These are phyloP conservation scores for Pneumocystis murina DNA, from an alignment of 1,139 yeast species.

Conservation along the genomic window DNA sequence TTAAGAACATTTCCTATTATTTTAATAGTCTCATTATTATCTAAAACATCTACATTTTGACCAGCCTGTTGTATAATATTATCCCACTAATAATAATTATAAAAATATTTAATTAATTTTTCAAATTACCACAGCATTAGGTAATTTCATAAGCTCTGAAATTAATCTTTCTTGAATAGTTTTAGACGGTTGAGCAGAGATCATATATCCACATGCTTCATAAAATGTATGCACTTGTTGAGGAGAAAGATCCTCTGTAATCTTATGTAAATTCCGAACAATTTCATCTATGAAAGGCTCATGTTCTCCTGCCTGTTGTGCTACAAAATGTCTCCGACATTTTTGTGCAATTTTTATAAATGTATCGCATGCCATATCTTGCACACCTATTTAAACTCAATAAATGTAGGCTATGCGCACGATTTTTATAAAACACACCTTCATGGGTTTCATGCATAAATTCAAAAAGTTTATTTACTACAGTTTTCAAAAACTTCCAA, in stretches of 20 bases:
- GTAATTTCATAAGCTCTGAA: constrained; percentile 69
- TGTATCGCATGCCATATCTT: constrained; percentile 99
- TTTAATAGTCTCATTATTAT: constrained; percentile 77
- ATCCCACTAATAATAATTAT: constrained; percentile 42
- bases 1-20: constrained; percentile 85
- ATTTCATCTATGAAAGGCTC: constrained; percentile 90
- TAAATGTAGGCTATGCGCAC: background rate
- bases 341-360: constrained; percentile 87
- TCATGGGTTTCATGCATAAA: constrained; percentile 99
- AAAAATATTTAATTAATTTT: background rate
- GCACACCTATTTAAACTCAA: constrained; percentile 48
- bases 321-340: constrained; percentile 90
- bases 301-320: constrained; percentile 68
- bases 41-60: constrained; percentile 67
- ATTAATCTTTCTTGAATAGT: constrained; percentile 59
- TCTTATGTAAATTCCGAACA: constrained; percentile 62
- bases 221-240: constrained; percentile 96
- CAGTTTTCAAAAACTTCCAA: constrained; percentile 94
- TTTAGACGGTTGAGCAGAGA: constrained; percentile 61
- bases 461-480: constrained; percentile 84
- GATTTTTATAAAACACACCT: constrained; percentile 13
- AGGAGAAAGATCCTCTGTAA: constrained; percentile 85
- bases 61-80: constrained; percentile 81
- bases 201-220: constrained; percentile 91
- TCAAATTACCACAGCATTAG: constrained; percentile 44